A percentile compares a stretch with the other conserved stretches of the same genome.
These are phyloP conservation scores for Suillus decipiens DNA, from an alignment of 768 basidiomycete species.

Conservation along the genomic window DNA sequence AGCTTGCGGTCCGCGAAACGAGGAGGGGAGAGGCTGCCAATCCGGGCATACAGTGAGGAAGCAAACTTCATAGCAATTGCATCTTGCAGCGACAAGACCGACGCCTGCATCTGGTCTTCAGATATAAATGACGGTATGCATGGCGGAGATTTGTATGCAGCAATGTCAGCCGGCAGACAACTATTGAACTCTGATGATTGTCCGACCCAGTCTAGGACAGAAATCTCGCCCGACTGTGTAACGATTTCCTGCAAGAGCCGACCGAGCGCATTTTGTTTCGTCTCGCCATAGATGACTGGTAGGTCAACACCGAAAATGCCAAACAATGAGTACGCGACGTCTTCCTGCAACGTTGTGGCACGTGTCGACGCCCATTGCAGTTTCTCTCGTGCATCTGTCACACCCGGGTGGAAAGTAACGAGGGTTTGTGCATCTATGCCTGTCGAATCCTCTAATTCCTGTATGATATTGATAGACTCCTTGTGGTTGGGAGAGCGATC, in stretches of 20 bases:
- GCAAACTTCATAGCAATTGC: neutral
- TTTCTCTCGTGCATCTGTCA: neutral
- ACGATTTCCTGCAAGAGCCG: conserved; percentile 6
- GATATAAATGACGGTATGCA: neutral
- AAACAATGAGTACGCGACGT: conserved; percentile 9
- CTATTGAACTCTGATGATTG: conserved; percentile 1
- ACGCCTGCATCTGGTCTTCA: neutral
- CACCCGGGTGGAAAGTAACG: neutral
- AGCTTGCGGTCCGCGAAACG: neutral
- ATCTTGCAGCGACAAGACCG: neutral
- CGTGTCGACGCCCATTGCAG: conserved; percentile 6
- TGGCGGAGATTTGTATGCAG: neutral
- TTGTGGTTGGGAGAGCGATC: neutral
- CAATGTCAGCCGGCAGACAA: conserved; percentile 3
- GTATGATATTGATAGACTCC: neutral
- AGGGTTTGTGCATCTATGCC: neutral
- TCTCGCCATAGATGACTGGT: conserved; percentile 8
- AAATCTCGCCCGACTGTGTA: conserved; percentile 3
- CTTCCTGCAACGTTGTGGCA: conserved; percentile 4
- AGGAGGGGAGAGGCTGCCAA: neutral
- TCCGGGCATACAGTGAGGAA: neutral
- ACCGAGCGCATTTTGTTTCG: conserved; percentile 1
- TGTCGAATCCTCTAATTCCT: neutral
- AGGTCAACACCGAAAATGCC: conserved; percentile 6
- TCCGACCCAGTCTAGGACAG: conserved; percentile 6